Percentiles rank a stretch among this genome's conserved stretches.
Conservation (phyloP, 148 eudicot genomes). For the Talinum fruticosum region DNA sequence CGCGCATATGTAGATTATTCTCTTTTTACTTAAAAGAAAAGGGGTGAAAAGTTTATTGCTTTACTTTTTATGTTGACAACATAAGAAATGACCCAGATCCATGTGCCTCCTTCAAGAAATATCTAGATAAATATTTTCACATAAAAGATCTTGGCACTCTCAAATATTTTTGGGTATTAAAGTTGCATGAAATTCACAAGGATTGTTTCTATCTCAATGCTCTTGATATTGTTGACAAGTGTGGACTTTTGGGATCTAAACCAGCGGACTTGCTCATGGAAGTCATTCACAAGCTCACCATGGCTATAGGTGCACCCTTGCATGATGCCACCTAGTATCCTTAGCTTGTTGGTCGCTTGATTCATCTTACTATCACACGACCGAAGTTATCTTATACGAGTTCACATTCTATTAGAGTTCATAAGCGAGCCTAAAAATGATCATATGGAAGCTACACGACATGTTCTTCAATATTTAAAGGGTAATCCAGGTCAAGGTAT, state of each 20-base stretch:
- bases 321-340: not conserved
- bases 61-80: not conserved
- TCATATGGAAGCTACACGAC: not conserved
- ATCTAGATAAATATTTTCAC: too few relatives aligned
- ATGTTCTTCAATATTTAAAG: not conserved
- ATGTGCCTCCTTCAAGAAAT: not conserved
- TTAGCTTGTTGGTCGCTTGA: not conserved
- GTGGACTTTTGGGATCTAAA: not conserved
- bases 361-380: not conserved
- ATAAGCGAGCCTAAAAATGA: not conserved
- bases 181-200: not conserved
- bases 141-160: not conserved
- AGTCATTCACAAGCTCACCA: too few relatives aligned
- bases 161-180: not conserved
- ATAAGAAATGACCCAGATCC: not conserved
- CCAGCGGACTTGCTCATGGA: not conserved
- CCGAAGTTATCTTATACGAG: not conserved
- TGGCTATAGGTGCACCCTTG: not conserved
- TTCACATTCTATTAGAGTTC: not conserved
- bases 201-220: not conserved
- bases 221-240: not conserved
- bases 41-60: not conserved
- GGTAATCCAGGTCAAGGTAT: not conserved
- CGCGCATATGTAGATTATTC: not conserved
- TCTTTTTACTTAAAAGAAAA: not conserved